Conservation (phyloP, 106 monocot species). For the Phalaenopsis aphrodite region DNA sequence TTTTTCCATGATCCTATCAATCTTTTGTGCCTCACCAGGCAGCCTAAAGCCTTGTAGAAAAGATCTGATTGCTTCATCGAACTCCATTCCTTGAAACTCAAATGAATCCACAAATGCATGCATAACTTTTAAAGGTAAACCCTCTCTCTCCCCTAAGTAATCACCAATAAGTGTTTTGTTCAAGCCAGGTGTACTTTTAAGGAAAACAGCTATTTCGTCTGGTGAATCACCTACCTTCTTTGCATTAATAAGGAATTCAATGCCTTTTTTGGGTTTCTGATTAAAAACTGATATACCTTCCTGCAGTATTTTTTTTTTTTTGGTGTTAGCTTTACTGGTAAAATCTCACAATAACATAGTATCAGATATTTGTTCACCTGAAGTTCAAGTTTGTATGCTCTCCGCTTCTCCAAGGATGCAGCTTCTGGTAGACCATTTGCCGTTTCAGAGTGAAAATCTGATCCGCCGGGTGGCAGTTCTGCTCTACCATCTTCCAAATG, state of each 20-base stretch:
- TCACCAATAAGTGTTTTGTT: slow-evolving; percentile 83
- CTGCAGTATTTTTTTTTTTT: slow-evolving; percentile 20
- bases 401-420: slow-evolving; percentile 71
- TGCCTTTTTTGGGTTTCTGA: slow-evolving; percentile 81
- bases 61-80: slow-evolving; percentile 80
- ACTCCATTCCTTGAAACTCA: slow-evolving; percentile 87
- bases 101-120: slow-evolving; percentile 96
- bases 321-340: background rate
- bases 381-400: slow-evolving; percentile 91
- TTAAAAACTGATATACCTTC: slow-evolving; percentile 94
- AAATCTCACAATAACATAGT: background rate
- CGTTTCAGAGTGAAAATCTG: slow-evolving; percentile 50
- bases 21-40: slow-evolving; percentile 95
- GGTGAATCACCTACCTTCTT: slow-evolving; percentile 80
- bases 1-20: slow-evolving; percentile 90
- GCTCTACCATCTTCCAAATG: slow-evolving; percentile 34
- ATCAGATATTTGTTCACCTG: slow-evolving; percentile 37
- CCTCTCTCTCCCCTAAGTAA: slow-evolving; percentile 93
- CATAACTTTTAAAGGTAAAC: slow-evolving; percentile 77
- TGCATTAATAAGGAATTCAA: slow-evolving; percentile 76
- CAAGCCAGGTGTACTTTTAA: slow-evolving; percentile 70
- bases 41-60: slow-evolving; percentile 83
- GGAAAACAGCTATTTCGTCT: slow-evolving; percentile 74
- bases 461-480: slow-evolving; percentile 47
- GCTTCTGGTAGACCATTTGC: slow-evolving; percentile 57